These are phyloP conservation scores for Pyrenula aspistea DNA, from an alignment of 495 filamentous ascomycete genomes.

Conservation along the genomic window DNA sequence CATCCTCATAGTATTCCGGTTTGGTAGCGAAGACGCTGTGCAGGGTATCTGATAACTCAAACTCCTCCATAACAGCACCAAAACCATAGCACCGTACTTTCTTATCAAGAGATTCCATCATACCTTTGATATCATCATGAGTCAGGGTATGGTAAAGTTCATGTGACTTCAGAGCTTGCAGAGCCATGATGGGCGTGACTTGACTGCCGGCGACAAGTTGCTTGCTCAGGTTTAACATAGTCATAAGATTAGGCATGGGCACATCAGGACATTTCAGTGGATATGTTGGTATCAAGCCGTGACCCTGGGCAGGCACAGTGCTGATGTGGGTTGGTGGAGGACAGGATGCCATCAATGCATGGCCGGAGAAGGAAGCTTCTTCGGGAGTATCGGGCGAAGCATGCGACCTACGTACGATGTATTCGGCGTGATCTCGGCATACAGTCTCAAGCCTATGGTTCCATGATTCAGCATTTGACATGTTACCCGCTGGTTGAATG, in stretches of 20 bases:
- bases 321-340: slow-evolving; percentile 48
- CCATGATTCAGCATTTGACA: slow-evolving; percentile 8
- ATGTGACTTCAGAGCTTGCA: slow-evolving; percentile 67
- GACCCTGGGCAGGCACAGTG: slow-evolving; percentile 22
- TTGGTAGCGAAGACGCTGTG: slow-evolving; percentile 58
- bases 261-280: slow-evolving; percentile 37
- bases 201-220: slow-evolving; percentile 63
- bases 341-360: slow-evolving; percentile 83
- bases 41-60: slow-evolving; percentile 79
- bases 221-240: slow-evolving; percentile 72
- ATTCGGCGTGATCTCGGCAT: slow-evolving; percentile 90
- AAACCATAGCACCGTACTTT: slow-evolving; percentile 93
- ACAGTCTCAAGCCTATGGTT: slow-evolving; percentile 72
- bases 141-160: slow-evolving; percentile 51
- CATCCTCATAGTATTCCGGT: slow-evolving; percentile 23
- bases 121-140: slow-evolving; percentile 54
- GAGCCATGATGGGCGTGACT: slow-evolving; percentile 94
- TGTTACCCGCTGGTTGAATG: neutral
- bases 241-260: slow-evolving; percentile 59
- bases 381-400: slow-evolving; percentile 35
- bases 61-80: slow-evolving; percentile 60
- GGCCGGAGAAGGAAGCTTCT: slow-evolving; percentile 50
- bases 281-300: slow-evolving; percentile 18
- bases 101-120: slow-evolving; percentile 58
- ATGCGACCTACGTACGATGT: slow-evolving; percentile 33